These are phyloP conservation scores for Nissolia schottii DNA, from an alignment of 306 rosid species.

Conservation along the genomic window DNA sequence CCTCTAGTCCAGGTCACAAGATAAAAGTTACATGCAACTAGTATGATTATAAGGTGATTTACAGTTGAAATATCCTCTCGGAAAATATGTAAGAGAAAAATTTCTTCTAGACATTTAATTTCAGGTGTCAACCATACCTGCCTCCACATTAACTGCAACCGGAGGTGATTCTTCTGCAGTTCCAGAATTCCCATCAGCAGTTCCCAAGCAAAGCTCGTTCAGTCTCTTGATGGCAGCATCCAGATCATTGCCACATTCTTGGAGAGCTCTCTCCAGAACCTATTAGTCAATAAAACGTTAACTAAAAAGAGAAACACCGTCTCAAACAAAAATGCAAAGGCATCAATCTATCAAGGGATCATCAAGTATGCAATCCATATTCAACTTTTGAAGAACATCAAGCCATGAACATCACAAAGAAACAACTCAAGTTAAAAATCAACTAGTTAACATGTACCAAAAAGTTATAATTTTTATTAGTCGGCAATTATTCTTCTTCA, in stretches of 20 bases:
- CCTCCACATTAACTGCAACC: constrained; percentile 30
- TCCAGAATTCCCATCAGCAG: constrained; percentile 31
- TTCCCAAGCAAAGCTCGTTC: constrained; percentile 61
- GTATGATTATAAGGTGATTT: neutral
- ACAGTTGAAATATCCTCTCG: neutral
- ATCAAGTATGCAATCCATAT: neutral
- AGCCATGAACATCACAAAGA: neutral
- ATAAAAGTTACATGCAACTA: neutral
- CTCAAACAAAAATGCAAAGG: neutral
- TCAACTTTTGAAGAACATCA: neutral
- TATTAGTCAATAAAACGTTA: constrained; percentile 32
- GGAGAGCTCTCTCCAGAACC: constrained; percentile 77
- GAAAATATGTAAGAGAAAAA: neutral
- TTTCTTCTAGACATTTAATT: neutral
- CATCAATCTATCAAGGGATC: neutral
- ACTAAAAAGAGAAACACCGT: neutral
- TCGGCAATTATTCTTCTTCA: neutral
- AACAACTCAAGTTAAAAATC: neutral
- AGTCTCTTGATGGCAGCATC: constrained; percentile 81
- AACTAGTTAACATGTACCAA: neutral
- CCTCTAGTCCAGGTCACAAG: neutral
- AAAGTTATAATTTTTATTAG: neutral
- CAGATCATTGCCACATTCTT: constrained; percentile 74
- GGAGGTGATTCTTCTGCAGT: constrained; percentile 30
- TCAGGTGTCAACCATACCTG: constrained; percentile 37